These are phyloP conservation scores for Oxyria digyna DNA, from an alignment of 148 eudicot genomes.

Conservation along the genomic window DNA sequence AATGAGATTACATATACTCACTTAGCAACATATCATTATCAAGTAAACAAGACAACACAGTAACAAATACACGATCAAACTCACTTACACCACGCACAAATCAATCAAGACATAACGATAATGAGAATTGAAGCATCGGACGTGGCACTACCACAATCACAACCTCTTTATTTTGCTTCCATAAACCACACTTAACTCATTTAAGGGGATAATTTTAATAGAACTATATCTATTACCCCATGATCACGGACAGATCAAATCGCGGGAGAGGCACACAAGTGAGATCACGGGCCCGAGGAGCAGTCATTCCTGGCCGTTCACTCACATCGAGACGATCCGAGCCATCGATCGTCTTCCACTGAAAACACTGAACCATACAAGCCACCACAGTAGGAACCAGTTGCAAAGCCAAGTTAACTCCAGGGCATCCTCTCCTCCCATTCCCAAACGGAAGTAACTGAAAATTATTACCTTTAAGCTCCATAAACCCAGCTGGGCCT, in stretches of 20 bases:
- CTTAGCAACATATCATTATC: too few relatives aligned
- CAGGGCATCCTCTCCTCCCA: constrained; percentile 4
- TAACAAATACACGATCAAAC: too few relatives aligned
- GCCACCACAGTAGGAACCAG: background rate
- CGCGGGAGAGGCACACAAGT: background rate
- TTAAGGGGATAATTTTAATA: too few relatives aligned
- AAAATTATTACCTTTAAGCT: background rate
- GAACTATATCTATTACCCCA: too few relatives aligned
- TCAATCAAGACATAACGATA: background rate
- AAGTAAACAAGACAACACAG: too few relatives aligned
- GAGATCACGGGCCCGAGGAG: constrained; percentile 7
- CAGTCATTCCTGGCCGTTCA: constrained; percentile 5
- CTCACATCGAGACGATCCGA: background rate
- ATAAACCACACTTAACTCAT: too few relatives aligned
- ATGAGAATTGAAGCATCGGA: background rate
- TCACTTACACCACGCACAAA: too few relatives aligned
- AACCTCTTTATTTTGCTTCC: background rate
- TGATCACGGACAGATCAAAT: background rate
- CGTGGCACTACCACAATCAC: background rate
- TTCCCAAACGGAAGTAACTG: background rate
- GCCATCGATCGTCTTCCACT: background rate
- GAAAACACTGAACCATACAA: background rate
- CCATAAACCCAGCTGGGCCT: background rate
- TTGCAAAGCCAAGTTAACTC: background rate
- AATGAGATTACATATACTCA: too few relatives aligned